These are phyloP conservation scores for Achlya hypogyna DNA, from an alignment of 352 stramenopile species.

Conservation along the genomic window DNA sequence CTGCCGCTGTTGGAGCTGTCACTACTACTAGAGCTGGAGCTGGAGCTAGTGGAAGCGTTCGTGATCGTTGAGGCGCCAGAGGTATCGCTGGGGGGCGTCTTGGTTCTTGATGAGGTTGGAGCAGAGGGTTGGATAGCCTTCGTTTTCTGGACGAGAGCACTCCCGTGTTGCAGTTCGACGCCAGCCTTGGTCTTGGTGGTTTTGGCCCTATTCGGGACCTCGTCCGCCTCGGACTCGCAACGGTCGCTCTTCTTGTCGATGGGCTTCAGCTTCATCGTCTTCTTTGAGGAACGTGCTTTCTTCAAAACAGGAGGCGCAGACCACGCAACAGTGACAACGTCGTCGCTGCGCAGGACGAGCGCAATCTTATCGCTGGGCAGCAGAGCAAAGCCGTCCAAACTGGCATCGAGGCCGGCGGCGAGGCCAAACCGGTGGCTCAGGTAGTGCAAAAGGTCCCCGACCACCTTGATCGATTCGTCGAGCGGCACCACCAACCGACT, in stretches of 20 bases:
- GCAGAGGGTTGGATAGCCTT: too few species aligned
- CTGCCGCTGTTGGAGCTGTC: not conserved
- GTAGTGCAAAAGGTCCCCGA: slow-evolving; percentile 1
- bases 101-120: not conserved
- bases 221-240: too few species aligned
- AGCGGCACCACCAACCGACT: not conserved
- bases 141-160: too few species aligned
- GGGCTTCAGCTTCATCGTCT: too few species aligned
- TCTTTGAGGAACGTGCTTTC: too few species aligned
- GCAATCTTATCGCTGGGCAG: slow-evolving; percentile 9
- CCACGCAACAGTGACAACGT: not conserved
- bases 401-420: not conserved
- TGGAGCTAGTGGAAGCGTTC: not conserved
- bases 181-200: too few species aligned
- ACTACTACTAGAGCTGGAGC: not conserved
- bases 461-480: slow-evolving; percentile 7
- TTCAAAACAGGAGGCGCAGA: not conserved
- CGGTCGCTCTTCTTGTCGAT: too few species aligned
- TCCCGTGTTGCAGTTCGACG: too few species aligned
- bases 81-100: not conserved
- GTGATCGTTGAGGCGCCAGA: not conserved
- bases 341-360: not conserved
- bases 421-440: not conserved
- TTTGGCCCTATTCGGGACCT: too few species aligned
- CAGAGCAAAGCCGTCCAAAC: not conserved